Evolutionary conservation across 345 rosid genomes (phyloP), one percentile per base, ranked within the genome.

Genomic region (Punica granatum): DNA sequence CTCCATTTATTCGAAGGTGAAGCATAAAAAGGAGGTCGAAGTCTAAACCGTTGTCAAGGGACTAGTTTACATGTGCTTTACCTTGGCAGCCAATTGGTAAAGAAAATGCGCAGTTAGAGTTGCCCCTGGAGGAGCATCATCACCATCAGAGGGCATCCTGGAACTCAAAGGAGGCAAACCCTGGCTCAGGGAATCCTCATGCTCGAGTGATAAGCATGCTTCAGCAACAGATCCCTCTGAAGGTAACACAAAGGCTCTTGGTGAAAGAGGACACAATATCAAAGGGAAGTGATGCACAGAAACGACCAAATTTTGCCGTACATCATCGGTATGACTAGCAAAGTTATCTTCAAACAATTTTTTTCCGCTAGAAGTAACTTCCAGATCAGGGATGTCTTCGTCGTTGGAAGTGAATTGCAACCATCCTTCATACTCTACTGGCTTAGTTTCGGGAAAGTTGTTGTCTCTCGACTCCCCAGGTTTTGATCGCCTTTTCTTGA

Each of bases 161-260:
- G 90, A 78, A 78, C 90, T 85, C 71, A 87, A 72, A 26, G 96
- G 82, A 81, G 97, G 97, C 78, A 93, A 75, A 16, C 96, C 99
- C 64, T 83, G 88, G 78, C 92, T 87, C 65, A 90, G 76, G 69
- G 96, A 90, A 83, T 89, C 86, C 73, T 89, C 89, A 49, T 85
- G 84, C 71, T 85, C 75, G 63, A 74, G 65, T 70, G 94, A 88
- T 73, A 90, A 74, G 74, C 68, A 86, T 32, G 96, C 98, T 84
- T 89, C 95, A 32, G 92, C 88, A 46, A 93, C 74, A 49, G 96
- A 90, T 71, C 98, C 97, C 82, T 89, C 92, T 39, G 98, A 93
- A 66, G 98, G 97, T 71, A 93, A 84, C 78, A 87, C 92, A 77
- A 93, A 93, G 39, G 85, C 88, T 77, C 86, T 83, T 60, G 96